These are phyloP conservation scores for Phaffia rhodozyma DNA, from an alignment of 1,284 basidiomycete genomes.

Conservation along the genomic window DNA sequence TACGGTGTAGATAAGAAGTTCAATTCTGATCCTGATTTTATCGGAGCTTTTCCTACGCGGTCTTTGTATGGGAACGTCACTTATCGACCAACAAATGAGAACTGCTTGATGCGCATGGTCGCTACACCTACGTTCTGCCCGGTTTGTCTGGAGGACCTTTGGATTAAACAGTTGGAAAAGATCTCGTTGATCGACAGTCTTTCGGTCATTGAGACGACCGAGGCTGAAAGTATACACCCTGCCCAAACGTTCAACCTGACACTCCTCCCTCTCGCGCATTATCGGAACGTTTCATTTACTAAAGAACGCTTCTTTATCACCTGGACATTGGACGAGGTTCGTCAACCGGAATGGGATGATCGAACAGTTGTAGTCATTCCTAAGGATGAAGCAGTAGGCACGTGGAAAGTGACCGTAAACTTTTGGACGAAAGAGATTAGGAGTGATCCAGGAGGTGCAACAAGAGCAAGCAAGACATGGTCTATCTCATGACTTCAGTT, in stretches of 20 bases:
- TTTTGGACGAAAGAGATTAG: conserved; percentile 2
- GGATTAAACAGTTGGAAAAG: neutral
- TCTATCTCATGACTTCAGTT: no score
- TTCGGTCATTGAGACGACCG: neutral
- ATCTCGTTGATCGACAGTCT: neutral
- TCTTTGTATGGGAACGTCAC: conserved; percentile 1
- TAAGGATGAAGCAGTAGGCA: neutral
- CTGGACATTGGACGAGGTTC: neutral
- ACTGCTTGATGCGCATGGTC: conserved; percentile 14
- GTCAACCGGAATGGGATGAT: neutral
- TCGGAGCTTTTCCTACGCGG: conserved; percentile 9
- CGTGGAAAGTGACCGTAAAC: neutral
- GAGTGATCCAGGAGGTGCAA: neutral
- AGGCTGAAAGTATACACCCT: neutral
- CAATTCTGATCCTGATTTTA: neutral
- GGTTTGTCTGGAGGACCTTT: conserved; percentile 3
- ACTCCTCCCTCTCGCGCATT: conserved; percentile 3
- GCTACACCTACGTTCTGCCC: conserved; percentile 6
- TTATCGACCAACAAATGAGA: conserved; percentile 12
- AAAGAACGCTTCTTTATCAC: neutral
- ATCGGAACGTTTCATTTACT: neutral
- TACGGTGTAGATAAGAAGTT: conserved; percentile 1
- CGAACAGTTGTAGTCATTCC: neutral
- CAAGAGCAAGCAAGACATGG: no score
- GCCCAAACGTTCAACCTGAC: neutral